Evolutionary conservation across 1,139 yeast genomes (phyloP), one percentile per base, ranked within the genome.

Genomic region (Pichia sp.): DNA sequence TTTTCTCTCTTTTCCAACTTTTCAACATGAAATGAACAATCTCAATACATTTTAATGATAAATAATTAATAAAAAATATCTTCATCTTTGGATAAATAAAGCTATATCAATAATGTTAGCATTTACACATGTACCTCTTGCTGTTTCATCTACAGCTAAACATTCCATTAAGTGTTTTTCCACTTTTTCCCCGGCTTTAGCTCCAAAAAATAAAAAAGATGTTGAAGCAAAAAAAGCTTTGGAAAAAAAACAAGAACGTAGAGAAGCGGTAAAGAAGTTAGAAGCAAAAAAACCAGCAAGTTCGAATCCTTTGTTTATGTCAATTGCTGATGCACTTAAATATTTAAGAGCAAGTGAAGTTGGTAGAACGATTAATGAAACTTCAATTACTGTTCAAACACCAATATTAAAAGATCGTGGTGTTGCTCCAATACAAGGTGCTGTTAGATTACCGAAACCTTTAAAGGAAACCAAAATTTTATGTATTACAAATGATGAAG

Each of bases 321-420:
- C 81, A 46, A 75, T 88, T 14, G 80, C 87, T 14, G 69, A 73
- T 25, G 98, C 97, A 1, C 69, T 90, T 67, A 77, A 85, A 63
- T 90, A 84, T 64, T 67, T 93, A 53, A 76, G 97, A 58, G 96
- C 98, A 0, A 81, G 91, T 5, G 96, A 90, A 68, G 95, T 89
- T 7, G 98, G 98, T 5, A 81, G 87, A 62, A 81, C 93, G 2
- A 72, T 78, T 5, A 70, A 74, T 28, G 82, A 83, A 59, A 81
- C 93, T 33, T 85, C 91, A 39, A 74, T 91, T 45, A 73, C 86
- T 25, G 69, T 89, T 53, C 80, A 82, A 42, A 74, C 90, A 55
- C 72, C 80, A 25, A 79, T 89, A n/a, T 76, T 87, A 25, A 83
- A 87, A 31, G 95, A 87, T 54, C 82, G 80, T 64, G 96, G 96